A percentile compares a stretch with the other conserved stretches of the same genome.
Conservation (phyloP, 1,284 basidiomycete genomes). For the Sporisorium sorghi region DNA sequence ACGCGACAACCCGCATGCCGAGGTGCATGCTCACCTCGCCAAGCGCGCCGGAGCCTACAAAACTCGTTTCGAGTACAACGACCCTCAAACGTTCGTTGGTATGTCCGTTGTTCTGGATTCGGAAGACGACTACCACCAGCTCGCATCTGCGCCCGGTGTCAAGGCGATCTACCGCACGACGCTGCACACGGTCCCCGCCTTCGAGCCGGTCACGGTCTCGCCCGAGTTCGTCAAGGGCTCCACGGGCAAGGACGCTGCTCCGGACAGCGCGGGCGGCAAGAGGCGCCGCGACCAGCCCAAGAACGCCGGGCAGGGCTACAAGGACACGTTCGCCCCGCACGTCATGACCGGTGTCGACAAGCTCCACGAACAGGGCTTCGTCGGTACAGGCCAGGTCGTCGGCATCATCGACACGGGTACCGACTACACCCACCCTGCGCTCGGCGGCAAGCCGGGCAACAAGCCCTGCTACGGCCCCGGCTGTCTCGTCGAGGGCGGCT, state of each 20-base stretch:
- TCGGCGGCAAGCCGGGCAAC: constrained; percentile 71
- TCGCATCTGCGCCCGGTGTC: constrained; percentile 47
- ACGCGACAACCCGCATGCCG: constrained; percentile 43
- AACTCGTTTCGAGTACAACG: constrained; percentile 51
- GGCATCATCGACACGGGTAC: constrained; percentile 73
- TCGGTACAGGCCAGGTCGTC: constrained; percentile 74
- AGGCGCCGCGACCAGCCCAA: constrained; percentile 42
- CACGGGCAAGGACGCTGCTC: constrained; percentile 27
- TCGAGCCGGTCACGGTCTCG: constrained; percentile 39
- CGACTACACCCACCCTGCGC: constrained; percentile 76
- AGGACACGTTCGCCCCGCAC: constrained; percentile 56
- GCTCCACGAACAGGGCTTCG: constrained; percentile 73
- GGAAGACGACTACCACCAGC: constrained; percentile 47
- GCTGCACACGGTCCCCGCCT: constrained; percentile 47
- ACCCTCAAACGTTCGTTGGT: constrained; percentile 52
- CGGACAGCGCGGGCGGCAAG: constrained; percentile 21
- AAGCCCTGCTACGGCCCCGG: constrained; percentile 55
- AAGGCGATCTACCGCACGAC: constrained; percentile 43
- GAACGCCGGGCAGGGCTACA: constrained; percentile 31
- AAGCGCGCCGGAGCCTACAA: constrained; percentile 47
- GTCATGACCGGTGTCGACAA: constrained; percentile 71
- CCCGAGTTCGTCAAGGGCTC: constrained; percentile 47
- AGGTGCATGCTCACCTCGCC: constrained; percentile 45
- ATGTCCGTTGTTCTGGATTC: constrained; percentile 50
- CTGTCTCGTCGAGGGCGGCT: constrained; percentile 52